Evolutionary conservation across 257 asterid species (phyloP).

Genomic region (Nicotiana obtusifolia): DNA sequence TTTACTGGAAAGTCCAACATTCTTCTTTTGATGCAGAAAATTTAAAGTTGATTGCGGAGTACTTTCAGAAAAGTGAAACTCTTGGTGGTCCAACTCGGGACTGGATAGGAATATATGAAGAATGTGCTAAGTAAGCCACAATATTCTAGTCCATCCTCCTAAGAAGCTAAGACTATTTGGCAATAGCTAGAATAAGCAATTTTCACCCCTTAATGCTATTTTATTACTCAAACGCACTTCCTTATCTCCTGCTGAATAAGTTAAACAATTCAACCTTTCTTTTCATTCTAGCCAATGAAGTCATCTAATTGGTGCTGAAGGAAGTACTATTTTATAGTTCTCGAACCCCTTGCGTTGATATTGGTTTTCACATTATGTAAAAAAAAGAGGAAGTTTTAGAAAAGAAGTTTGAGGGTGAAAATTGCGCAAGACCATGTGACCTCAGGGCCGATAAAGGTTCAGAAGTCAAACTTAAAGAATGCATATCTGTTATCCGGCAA

Average conservation of each 20-base stretch:
- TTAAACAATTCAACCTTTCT: neutral
- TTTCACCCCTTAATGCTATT: neutral
- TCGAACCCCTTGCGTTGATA: neutral
- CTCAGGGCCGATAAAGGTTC: neutral
- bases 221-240: neutral
- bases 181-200: neutral
- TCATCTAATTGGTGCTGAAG: neutral
- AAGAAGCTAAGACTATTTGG: neutral
- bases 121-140: conserved; percentile 83
- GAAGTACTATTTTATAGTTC: neutral
- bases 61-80: conserved; percentile 86
- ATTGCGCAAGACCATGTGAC: neutral
- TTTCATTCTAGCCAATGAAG: neutral
- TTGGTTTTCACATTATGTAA: neutral
- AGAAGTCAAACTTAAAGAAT: neutral
- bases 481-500: neutral
- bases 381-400: neutral
- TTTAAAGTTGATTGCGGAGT: conserved; percentile 79
- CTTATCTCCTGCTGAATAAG: neutral
- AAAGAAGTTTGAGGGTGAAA: neutral
- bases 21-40: conserved; percentile 49
- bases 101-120: conserved; percentile 94
- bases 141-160: neutral
- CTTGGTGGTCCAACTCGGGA: conserved; percentile 95
- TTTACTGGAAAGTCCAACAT: neutral